Base-by-base conservation (phyloP, 176 grass and related monocot species). In the Elaeis guineensis region DNA sequence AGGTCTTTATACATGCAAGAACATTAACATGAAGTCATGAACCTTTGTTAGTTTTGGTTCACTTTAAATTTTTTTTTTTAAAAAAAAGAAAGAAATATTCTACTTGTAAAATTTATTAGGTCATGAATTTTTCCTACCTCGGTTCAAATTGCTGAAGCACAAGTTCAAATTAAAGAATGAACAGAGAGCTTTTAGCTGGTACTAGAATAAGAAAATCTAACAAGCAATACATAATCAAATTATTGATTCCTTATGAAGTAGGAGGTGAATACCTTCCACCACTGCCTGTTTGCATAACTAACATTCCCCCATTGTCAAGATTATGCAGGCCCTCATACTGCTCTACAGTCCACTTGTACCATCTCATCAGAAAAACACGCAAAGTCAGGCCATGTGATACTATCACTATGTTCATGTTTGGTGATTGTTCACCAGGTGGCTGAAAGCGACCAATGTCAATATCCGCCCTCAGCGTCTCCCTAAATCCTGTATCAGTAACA, bases 341-440 rank as follows among this genome's bases (percentile, higher is more conserved):
- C 3, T 62, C 20, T 0, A 91, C 88, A 4, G 88, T 83, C 88
- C 88, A 91, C 80, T 86, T 91, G 73, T 91, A 91, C 88, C 83
- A 91, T 0, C 88, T 25, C 83, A 91, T 91, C 39, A 91, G 54
- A 63, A 91, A 91, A 20, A 91, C 87, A 12, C 87, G 70, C 2
- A 91, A 55, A 2, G 87, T 83, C 6, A 86, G 54, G 1, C 87
- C 87, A 24, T 91, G 87, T 1, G 87, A 91, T 19, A 91, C 82
- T 17, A 90, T 17, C 17, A 86, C 72, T 17, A 90, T 51, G 68
- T 91, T 91, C 79, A 91, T 74, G 72, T 83, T 77, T 5, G 59
- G 60, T 18, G 32, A 71, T 24, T 64, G 57, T 21, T 58, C 3
- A 3, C 75, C 79, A 0, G 79, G 79, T 9, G 87, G 82, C 61